Conservation (phyloP, 2,329 filamentous ascomycete genomes). For the Pseudopithomyces chartarum region DNA sequence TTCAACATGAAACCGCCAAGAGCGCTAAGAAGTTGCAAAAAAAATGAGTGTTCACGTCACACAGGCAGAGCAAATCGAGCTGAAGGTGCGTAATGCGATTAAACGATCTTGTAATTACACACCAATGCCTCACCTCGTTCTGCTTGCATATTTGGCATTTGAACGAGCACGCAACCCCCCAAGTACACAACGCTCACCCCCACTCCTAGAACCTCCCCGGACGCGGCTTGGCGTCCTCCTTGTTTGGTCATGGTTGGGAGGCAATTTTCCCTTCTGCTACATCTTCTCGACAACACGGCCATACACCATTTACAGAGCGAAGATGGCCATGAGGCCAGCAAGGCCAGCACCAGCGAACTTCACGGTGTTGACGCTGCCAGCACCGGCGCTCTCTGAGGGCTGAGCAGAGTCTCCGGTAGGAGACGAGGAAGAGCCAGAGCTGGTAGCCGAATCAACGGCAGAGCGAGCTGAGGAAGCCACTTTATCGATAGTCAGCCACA, state of each 20-base stretch:
- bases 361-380: slow-evolving; percentile 35
- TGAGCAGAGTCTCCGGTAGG: slow-evolving; percentile 26
- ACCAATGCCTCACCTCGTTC: not conserved
- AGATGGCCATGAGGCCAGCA: slow-evolving; percentile 44
- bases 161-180: slow-evolving; percentile 7
- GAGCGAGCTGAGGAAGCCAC: slow-evolving; percentile 16
- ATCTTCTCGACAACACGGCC: not conserved
- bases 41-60: not conserved
- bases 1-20: not conserved
- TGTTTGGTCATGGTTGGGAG: slow-evolving; percentile 3
- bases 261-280: not conserved
- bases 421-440: slow-evolving; percentile 29
- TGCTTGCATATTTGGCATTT: slow-evolving; percentile 3
- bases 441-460: slow-evolving; percentile 16
- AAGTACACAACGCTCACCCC: too few relatives aligned
- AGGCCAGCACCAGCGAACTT: slow-evolving; percentile 41
- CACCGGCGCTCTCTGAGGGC: slow-evolving; percentile 27
- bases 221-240: slow-evolving; percentile 11
- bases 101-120: not conserved
- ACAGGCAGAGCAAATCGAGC: not conserved
- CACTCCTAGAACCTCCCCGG: slow-evolving; percentile 10
- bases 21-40: not conserved
- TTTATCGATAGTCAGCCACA: slow-evolving; percentile 13
- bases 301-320: slow-evolving; percentile 38
- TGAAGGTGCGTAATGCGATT: not conserved